These are phyloP conservation scores for Ciborinia camelliae DNA, from an alignment of 2,329 filamentous ascomycete genomes.

Conservation along the genomic window DNA sequence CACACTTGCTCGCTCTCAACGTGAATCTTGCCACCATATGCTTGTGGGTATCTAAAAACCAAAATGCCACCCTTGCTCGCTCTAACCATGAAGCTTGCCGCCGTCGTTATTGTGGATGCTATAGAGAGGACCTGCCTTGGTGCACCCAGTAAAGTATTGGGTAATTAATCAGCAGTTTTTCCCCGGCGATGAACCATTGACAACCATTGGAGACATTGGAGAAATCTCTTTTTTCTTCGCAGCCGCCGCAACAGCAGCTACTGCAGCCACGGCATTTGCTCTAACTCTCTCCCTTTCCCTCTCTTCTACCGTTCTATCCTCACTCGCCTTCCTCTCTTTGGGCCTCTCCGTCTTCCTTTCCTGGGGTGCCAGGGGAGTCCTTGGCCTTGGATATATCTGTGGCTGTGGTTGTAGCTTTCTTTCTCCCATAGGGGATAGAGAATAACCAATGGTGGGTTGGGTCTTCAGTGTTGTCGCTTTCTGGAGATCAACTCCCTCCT, in stretches of 20 bases:
- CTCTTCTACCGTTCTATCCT: background rate
- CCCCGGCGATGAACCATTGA: slow-evolving; percentile 13
- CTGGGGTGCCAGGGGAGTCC: background rate
- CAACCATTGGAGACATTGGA: slow-evolving; percentile 4
- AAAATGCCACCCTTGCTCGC: background rate
- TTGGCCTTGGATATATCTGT: background rate
- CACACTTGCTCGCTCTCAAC: no score
- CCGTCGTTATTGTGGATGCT: background rate
- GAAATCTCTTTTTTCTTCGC: background rate
- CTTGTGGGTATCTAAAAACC: background rate
- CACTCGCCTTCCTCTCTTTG: background rate
- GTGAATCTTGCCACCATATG: no score
- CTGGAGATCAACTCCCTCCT: slow-evolving; percentile 9
- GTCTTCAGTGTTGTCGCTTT: background rate
- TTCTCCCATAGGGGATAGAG: background rate
- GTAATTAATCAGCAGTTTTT: background rate
- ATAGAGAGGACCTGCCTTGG: background rate
- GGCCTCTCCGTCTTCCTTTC: background rate
- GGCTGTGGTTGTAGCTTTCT: background rate
- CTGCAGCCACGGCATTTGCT: background rate
- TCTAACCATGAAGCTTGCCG: background rate
- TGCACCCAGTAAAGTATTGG: background rate
- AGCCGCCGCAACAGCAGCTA: background rate
- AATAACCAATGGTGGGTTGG: no score
- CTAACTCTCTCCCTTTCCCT: background rate